Evolutionary conservation across 2,329 filamentous ascomycete genomes (phyloP), one percentile per base, ranked within the genome.

Genomic region (Ilyonectria mors-panacis): DNA sequence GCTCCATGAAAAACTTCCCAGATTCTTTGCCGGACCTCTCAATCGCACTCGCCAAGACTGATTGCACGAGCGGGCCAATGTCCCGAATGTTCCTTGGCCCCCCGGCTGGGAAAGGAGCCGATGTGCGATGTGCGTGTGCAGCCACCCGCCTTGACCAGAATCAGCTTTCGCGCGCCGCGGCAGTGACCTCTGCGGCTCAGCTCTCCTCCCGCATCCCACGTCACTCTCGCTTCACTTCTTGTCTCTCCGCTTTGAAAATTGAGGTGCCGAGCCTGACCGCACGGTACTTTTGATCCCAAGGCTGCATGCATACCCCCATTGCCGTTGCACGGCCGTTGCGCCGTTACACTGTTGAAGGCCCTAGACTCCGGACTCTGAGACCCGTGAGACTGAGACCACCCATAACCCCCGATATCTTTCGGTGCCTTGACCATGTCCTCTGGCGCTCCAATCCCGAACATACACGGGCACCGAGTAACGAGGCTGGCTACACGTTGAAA

Each of bases 1-100:
- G 19, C 65, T 63, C 71, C 63, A 62, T 73, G 8, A 33, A 51
- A 57, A n/a, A 28, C 13, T 28, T 63, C 47, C n/a, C 35, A 19
- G 13, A 48, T 62, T 60, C 9, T 58, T 60, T 60, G 51, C 71
- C 63, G 55, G 69, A 13, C 21, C n/a, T 7, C 15, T 53, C 50
- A 10, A 37, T 53, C n/a, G 10, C 28, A 30, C 50, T 23, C 6
- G 5, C 12, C 12, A 15, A 19, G 15, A 21, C 10, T 33, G 47
- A 50, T 50, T 13, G 8, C 44, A 30, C 23, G 47, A n/a, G 26
- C 26, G 47, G 26, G 8, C 47, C 45, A 26, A 15, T 48, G 30
- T 33, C 30, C 30, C 45, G 15, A 19, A 21, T 35, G 19, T 12
- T 12, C 50, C 50, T 19, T 53, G 50, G 6, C n/a, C n/a, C 10